Evolutionary conservation across 306 rosid species (phyloP).

Genomic region (Heteromeles arbutifolia): DNA sequence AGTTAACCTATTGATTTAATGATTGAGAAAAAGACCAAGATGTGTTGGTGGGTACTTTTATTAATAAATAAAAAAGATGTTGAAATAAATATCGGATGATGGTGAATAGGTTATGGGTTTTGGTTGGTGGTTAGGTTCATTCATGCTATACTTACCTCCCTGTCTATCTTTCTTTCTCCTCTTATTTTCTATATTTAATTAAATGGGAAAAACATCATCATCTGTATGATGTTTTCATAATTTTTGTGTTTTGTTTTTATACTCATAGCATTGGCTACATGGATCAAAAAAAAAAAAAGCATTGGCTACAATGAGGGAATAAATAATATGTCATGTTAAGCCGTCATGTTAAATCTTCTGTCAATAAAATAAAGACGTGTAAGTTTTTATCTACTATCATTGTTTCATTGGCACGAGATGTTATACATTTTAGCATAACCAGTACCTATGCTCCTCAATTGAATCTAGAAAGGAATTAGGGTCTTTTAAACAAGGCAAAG

Average conservation of each 20-base stretch:
- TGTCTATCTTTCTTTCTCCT: neutral
- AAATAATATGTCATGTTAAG: no score
- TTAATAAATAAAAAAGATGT: neutral
- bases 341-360: rapidly evolving
- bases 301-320: no score
- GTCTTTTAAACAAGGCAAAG: neutral
- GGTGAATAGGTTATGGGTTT: conserved; percentile 22
- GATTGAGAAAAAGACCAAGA: neutral
- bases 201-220: neutral
- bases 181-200: neutral
- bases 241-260: neutral
- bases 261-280: neutral
- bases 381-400: no score
- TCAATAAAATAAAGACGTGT: no score
- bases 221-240: neutral
- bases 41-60: neutral
- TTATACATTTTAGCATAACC: no score
- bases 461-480: neutral
- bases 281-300: no score
- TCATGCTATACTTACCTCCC: conserved; percentile 23
- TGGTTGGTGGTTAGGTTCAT: conserved; percentile 52
- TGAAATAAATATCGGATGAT: conserved; percentile 12
- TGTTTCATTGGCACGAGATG: no score
- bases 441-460: neutral
- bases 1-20: no score